Conservation (phyloP, 805 yeast species). For the Nadsonia fulvescens region DNA sequence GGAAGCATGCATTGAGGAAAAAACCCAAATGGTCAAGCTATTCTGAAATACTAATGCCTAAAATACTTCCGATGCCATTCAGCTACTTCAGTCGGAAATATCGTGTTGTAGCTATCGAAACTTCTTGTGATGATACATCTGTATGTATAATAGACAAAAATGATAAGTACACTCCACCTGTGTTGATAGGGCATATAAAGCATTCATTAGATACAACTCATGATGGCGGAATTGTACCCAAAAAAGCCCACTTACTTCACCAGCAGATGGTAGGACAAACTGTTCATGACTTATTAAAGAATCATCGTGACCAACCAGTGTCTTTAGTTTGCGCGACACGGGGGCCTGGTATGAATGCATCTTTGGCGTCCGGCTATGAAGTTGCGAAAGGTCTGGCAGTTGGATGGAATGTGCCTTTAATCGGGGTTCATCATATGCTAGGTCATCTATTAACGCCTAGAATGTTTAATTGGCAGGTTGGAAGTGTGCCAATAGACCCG, state of each 20-base stretch:
- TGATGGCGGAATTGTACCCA: slow-evolving; percentile 78
- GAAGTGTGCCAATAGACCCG: too few species aligned
- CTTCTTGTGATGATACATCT: slow-evolving; percentile 92
- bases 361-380: slow-evolving; percentile 65
- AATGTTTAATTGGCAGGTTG: slow-evolving; percentile 17
- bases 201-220: slow-evolving; percentile 44
- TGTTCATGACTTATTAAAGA: slow-evolving; percentile 26
- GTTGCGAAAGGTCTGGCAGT: slow-evolving; percentile 69
- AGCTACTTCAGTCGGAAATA: slow-evolving; percentile 4
- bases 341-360: slow-evolving; percentile 95
- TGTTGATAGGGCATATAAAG: slow-evolving; percentile 39
- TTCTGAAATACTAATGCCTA: too few species aligned
- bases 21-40: too few species aligned
- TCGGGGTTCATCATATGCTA: slow-evolving; percentile 93
- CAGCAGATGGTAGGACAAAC: slow-evolving; percentile 36
- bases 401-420: slow-evolving; percentile 58
- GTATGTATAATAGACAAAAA: slow-evolving; percentile 53
- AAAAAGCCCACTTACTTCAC: slow-evolving; percentile 69
- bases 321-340: slow-evolving; percentile 78
- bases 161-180: slow-evolving; percentile 22
- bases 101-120: slow-evolving; percentile 65
- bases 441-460: slow-evolving; percentile 70
- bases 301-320: slow-evolving; percentile 16
- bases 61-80: too few species aligned
- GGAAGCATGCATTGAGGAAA: too few species aligned